These are phyloP conservation scores for Eucalyptus sp. DNA, from an alignment of 345 rosid genomes.

Conservation along the genomic window DNA sequence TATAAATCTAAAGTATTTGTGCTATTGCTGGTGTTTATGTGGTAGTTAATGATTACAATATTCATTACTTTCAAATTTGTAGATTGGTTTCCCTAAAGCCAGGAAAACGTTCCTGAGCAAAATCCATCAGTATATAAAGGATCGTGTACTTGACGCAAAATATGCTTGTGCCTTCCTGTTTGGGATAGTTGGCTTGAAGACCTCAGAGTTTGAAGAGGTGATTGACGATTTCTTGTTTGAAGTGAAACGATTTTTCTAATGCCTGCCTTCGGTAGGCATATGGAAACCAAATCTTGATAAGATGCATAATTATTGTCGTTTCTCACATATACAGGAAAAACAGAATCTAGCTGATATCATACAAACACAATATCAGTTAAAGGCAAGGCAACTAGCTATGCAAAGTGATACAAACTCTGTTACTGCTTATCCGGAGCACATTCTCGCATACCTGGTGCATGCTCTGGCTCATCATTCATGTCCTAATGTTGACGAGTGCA, in stretches of 20 bases:
- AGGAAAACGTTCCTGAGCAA: constrained; percentile 63
- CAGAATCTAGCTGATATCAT: constrained; percentile 73
- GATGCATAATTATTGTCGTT: neutral
- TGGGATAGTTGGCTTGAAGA: constrained; percentile 27
- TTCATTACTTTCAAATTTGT: neutral
- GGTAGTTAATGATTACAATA: neutral
- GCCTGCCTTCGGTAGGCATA: neutral
- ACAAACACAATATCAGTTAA: constrained; percentile 74
- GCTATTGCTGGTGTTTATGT: neutral
- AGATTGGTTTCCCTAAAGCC: constrained; percentile 77
- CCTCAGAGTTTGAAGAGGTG: constrained; percentile 70
- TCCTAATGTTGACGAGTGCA: constrained; percentile 68
- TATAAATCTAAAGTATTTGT: neutral
- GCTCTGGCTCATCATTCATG: constrained; percentile 80
- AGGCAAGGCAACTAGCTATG: constrained; percentile 50
- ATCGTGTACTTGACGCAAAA: constrained; percentile 71
- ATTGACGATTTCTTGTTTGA: constrained; percentile 1
- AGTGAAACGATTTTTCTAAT: neutral
- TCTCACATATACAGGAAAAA: constrained; percentile 60
- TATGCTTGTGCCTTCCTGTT: constrained; percentile 82
- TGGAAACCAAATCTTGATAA: neutral
- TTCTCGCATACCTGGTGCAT: constrained; percentile 70
- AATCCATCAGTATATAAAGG: constrained; percentile 89
- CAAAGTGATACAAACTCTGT: constrained; percentile 54
- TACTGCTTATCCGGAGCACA: constrained; percentile 47